A percentile compares a stretch with the other conserved stretches of the same genome.
Conservation (phyloP, 306 rosid species). For the Styphnolobium japonicum region DNA sequence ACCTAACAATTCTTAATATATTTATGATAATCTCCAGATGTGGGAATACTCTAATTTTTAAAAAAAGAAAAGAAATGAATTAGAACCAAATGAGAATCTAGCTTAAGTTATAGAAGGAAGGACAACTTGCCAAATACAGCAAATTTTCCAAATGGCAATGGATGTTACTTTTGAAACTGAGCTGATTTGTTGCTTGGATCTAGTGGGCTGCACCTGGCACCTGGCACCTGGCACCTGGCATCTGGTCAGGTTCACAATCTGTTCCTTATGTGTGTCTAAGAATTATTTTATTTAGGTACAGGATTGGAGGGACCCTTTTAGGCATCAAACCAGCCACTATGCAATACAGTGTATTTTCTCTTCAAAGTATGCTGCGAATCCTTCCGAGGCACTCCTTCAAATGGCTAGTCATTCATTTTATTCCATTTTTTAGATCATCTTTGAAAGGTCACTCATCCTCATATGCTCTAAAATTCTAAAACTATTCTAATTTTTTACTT, state of each 20-base stretch:
- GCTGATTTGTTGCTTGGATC: not conserved
- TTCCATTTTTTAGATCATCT: not conserved
- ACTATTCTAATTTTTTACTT: too few relatives aligned
- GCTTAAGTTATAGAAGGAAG: not conserved
- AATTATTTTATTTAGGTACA: not conserved
- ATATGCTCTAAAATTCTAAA: not conserved
- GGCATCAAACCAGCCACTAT: not conserved
- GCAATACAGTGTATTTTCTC: not conserved
- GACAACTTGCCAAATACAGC: not conserved
- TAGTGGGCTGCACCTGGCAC: constrained; percentile 16
- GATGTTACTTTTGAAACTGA: constrained; percentile 15
- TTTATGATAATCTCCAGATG: not conserved
- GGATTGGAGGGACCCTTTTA: not conserved
- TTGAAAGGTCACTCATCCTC: not conserved
- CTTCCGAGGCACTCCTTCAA: not conserved
- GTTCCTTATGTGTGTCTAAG: too few relatives aligned
- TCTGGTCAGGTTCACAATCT: not conserved
- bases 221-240: not conserved
- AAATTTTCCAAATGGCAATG: not conserved
- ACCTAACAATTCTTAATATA: not conserved
- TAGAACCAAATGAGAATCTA: not conserved
- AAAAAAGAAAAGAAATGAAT: not conserved
- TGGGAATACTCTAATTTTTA: not conserved
- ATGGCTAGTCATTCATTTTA: not conserved
- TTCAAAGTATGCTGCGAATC: not conserved